Conservation (phyloP, 805 yeast species). For the Clavispora asparagi region DNA sequence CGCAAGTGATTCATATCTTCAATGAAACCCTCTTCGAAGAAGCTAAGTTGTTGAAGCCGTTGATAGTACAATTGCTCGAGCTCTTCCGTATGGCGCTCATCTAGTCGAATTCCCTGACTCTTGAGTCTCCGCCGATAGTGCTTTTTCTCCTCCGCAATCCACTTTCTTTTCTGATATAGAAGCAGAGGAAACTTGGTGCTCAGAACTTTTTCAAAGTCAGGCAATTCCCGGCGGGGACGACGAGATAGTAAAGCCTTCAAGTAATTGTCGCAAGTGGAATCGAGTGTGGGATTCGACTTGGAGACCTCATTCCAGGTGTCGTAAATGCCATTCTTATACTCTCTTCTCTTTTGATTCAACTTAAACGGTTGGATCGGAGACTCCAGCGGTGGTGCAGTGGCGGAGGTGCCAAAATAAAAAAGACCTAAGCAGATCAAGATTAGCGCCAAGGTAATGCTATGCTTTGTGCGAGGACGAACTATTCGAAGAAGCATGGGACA, state of each 20-base stretch:
- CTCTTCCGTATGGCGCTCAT: conserved; percentile 8
- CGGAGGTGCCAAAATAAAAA: not conserved
- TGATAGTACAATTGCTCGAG: conserved; percentile 8
- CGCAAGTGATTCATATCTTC: conserved; percentile 17
- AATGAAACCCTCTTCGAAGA: conserved; percentile 14
- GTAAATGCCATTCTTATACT: conserved; percentile 15
- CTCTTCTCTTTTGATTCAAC: conserved; percentile 7
- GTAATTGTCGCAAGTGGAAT: not conserved
- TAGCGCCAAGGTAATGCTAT: not conserved
- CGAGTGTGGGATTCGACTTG: not conserved
- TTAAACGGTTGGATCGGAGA: conserved; percentile 1
- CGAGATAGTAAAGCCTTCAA: not conserved
- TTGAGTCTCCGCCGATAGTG: conserved; percentile 11
- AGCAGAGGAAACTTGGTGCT: conserved; percentile 13
- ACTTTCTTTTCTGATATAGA: conserved; percentile 22
- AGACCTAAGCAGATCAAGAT: not conserved
- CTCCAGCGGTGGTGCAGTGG: not conserved
- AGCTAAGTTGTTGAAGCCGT: conserved; percentile 4
- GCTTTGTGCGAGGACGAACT: not conserved
- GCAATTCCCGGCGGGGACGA: not conserved
- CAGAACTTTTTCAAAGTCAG: conserved; percentile 4
- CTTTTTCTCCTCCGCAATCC: conserved; percentile 19
- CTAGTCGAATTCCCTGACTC: conserved; percentile 8
- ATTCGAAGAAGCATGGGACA: not conserved
- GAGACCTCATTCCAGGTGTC: conserved; percentile 2